Percentiles rank a stretch among this genome's conserved stretches.
Evolutionary conservation across 176 grass and related monocot genomes (phyloP).

Genomic region (Triticum urartu): DNA sequence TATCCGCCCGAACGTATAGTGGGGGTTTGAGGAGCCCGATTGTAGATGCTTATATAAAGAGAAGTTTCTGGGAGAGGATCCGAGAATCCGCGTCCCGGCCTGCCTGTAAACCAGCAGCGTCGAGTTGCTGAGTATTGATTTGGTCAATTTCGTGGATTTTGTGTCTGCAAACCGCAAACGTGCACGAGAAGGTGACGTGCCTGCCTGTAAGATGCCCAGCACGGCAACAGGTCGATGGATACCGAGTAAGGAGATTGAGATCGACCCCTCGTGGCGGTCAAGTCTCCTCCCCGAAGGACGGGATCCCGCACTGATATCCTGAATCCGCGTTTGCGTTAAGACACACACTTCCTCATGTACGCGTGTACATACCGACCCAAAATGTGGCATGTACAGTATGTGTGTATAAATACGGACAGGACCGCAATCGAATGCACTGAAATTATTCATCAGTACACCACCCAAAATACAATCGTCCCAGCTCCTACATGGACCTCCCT

Average conservation of each 20-base stretch:
- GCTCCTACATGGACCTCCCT: constrained; percentile 22
- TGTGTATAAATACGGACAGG: neutral
- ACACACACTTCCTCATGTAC: too few species aligned
- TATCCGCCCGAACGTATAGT: too few species aligned
- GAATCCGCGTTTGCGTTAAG: neutral
- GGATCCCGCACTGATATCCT: neutral
- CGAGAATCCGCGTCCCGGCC: too few species aligned
- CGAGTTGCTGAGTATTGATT: neutral
- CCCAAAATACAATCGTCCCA: neutral
- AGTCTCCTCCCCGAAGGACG: neutral
- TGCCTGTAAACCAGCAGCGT: neutral
- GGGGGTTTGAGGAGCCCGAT: too few species aligned
- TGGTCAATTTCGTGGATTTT: neutral
- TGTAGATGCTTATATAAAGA: too few species aligned
- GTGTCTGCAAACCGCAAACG: too few species aligned
- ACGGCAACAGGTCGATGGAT: neutral
- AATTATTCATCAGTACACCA: neutral
- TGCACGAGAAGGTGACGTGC: too few species aligned
- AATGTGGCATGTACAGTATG: too few species aligned
- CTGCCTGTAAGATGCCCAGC: neutral
- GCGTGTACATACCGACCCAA: too few species aligned
- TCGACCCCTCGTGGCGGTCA: neutral
- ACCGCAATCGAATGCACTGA: neutral
- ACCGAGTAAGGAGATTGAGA: constrained; percentile 17
- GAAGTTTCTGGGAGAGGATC: too few species aligned